Conservation (phyloP, 1,284 basidiomycete species). For the Laetiporus sulphureus region DNA sequence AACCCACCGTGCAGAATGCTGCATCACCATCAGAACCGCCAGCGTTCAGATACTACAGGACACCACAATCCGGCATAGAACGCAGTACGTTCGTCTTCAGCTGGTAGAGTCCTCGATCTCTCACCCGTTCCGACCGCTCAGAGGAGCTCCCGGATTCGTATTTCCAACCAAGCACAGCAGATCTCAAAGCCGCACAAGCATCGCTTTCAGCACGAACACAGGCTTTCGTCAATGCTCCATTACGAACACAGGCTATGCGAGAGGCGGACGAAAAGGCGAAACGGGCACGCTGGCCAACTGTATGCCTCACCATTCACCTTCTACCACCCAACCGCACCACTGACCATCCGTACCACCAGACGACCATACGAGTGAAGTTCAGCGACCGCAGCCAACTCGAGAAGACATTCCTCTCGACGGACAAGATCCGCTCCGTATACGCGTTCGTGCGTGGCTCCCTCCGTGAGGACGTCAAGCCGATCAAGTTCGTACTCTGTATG, state of each 20-base stretch:
- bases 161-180: constrained; percentile 68
- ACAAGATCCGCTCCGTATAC: constrained; percentile 77
- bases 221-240: constrained; percentile 68
- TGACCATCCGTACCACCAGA: no score
- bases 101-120: background rate
- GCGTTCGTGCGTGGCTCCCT: constrained; percentile 74
- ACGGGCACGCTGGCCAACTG: constrained; percentile 65
- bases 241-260: constrained; percentile 63
- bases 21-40: constrained; percentile 3
- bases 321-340: background rate
- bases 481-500: constrained; percentile 77
- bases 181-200: constrained; percentile 67
- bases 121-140: constrained; percentile 7
- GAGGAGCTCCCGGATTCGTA: constrained; percentile 60
- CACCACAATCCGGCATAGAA: constrained; percentile 12
- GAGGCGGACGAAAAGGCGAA: constrained; percentile 61
- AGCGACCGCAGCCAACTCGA: constrained; percentile 81
- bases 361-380: constrained; percentile 77
- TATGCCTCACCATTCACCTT: constrained; percentile 28
- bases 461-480: constrained; percentile 62
- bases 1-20: background rate
- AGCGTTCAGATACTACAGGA: constrained; percentile 15
- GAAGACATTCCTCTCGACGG: constrained; percentile 64
- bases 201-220: constrained; percentile 56
- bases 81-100: constrained; percentile 12